A percentile compares a stretch with the other conserved stretches of the same genome.
phyloP scores from a whole-genome alignment of 176 grass and related monocot species.

The Aegilops tauschii region DNA sequence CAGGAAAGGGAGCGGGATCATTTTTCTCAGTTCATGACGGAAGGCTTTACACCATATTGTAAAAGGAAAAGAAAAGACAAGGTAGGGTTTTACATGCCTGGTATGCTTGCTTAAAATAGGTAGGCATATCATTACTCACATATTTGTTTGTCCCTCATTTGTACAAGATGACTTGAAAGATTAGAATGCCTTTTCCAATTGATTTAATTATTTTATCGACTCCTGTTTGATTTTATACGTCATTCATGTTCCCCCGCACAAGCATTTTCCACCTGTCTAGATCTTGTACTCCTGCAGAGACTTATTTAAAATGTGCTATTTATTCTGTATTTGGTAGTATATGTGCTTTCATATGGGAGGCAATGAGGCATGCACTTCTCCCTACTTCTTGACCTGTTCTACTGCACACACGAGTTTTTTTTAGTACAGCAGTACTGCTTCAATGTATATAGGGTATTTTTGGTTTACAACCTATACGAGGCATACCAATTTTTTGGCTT shows the following conservation, averaged over 20 bases:
- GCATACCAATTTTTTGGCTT: not conserved
- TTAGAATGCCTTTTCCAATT: not conserved
- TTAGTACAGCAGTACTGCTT: not conserved
- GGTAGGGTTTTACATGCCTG: conserved; percentile 50
- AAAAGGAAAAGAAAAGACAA: conserved; percentile 99
- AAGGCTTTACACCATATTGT: conserved; percentile 93
- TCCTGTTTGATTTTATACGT: not conserved
- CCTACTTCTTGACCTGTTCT: conserved; percentile 6
- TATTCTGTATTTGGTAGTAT: conserved; percentile 1
- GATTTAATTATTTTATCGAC: not conserved
- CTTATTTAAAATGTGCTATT: not conserved
- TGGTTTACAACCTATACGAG: not conserved
- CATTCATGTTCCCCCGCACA: not conserved
- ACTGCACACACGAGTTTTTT: not conserved
- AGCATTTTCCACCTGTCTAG: conserved; percentile 4
- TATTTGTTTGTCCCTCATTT: conserved; percentile 21
- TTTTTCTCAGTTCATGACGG: conserved; percentile 96
- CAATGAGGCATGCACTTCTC: not conserved
- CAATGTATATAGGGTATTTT: not conserved
- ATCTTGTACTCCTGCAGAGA: not conserved
- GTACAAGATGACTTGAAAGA: not conserved
- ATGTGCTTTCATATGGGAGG: not conserved
- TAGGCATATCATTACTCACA: not conserved
- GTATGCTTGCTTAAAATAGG: not conserved
- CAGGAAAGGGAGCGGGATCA: conserved; percentile 97